Conservation (phyloP, 345 rosid genomes). For the Jatropha curcas region DNA sequence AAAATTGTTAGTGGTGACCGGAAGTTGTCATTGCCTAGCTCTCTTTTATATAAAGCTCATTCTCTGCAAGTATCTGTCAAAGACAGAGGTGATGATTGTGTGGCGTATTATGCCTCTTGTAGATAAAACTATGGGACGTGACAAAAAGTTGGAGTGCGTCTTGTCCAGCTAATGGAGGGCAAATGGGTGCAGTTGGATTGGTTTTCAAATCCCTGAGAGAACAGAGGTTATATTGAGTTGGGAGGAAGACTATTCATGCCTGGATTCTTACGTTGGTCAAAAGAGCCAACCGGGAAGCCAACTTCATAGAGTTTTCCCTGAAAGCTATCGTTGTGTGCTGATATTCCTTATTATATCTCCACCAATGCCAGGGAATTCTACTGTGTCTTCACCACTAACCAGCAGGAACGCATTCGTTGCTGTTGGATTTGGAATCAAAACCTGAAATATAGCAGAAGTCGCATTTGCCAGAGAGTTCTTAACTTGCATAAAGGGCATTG, state of each 20-base stretch:
- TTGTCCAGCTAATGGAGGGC: slow-evolving; percentile 70
- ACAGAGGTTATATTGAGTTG: slow-evolving; percentile 43
- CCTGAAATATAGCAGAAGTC: background rate
- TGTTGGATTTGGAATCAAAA: slow-evolving; percentile 58
- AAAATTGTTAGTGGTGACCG: slow-evolving; percentile 23
- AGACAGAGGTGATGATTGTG: slow-evolving; percentile 20
- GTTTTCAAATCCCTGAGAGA: slow-evolving; percentile 61
- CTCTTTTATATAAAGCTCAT: slow-evolving; percentile 64
- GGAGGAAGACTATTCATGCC: slow-evolving; percentile 51
- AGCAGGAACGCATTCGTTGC: slow-evolving; percentile 49
- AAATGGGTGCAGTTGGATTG: slow-evolving; percentile 56
- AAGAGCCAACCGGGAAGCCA: slow-evolving; percentile 26
- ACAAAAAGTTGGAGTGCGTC: slow-evolving; percentile 27
- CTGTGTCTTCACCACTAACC: slow-evolving; percentile 51
- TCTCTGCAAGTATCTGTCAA: slow-evolving; percentile 21
- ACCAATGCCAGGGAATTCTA: slow-evolving; percentile 53
- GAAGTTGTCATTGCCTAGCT: slow-evolving; percentile 44
- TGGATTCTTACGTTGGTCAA: slow-evolving; percentile 39
- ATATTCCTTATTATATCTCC: slow-evolving; percentile 56
- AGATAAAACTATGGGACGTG: slow-evolving; percentile 50
- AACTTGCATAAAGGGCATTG: slow-evolving; percentile 51
- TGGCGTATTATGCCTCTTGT: slow-evolving; percentile 54
- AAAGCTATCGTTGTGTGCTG: slow-evolving; percentile 33
- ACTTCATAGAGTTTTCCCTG: slow-evolving; percentile 51
- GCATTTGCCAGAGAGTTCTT: slow-evolving; percentile 48